These are phyloP conservation scores for Rhizophagus sp. DNA, from an alignment of 192 early-diverging fungal genomes.

Conservation along the genomic window DNA sequence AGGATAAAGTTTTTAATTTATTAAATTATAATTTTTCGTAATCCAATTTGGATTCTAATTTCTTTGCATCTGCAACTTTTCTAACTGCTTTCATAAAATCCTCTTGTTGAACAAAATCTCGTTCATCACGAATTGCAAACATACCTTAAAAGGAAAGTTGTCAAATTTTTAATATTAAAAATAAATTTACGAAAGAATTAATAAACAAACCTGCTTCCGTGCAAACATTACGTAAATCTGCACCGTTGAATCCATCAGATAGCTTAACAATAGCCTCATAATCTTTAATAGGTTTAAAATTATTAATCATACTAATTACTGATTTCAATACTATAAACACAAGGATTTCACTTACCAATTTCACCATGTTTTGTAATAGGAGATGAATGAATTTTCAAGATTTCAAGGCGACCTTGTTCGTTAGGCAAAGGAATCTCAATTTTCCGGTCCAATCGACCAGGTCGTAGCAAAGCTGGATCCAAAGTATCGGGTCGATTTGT, in stretches of 20 bases:
- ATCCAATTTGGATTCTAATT: conserved; percentile 87
- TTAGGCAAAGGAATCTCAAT: conserved; percentile 99
- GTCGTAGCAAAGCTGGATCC: conserved; percentile 96
- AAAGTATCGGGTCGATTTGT: conserved; percentile 99
- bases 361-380: conserved; percentile 96
- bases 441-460: conserved; percentile 97
- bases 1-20: background rate
- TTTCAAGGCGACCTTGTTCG: conserved; percentile 95
- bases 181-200: conserved; percentile 13
- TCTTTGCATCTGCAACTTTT: conserved; percentile 97
- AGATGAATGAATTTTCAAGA: conserved; percentile 95
- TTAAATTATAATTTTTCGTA: conserved; percentile 77
- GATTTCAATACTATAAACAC: background rate
- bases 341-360: conserved; percentile 60
- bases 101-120: conserved; percentile 97
- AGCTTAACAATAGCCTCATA: conserved; percentile 98
- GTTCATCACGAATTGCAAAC: conserved; percentile 99
- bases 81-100: conserved; percentile 99
- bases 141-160: conserved; percentile 61
- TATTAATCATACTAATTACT: background rate
- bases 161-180: background rate
- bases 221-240: conserved; percentile 98
- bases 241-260: conserved; percentile 98
- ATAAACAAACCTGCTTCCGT: conserved; percentile 85
- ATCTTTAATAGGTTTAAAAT: conserved; percentile 52